phyloP scores from a whole-genome alignment of 495 filamentous ascomycete genomes.

The Usnea hakonensis region DNA sequence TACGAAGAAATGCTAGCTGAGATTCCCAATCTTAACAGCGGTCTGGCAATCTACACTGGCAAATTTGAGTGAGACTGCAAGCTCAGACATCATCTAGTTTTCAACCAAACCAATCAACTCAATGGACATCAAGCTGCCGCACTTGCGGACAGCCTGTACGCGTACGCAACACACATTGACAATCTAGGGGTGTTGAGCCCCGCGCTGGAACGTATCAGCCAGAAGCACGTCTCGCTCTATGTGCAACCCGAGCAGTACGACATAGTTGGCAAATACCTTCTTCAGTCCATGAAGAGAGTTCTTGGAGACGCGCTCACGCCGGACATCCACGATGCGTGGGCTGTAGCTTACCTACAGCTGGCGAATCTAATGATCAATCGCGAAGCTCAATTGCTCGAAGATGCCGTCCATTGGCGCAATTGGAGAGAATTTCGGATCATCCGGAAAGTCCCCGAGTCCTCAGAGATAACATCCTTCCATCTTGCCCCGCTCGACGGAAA shows the following conservation, averaged over 20 bases:
- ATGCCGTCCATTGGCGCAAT: slow-evolving; percentile 49
- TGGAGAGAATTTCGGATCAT: slow-evolving; percentile 63
- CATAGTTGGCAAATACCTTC: slow-evolving; percentile 59
- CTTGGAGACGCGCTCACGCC: slow-evolving; percentile 59
- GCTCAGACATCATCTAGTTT: slow-evolving; percentile 32
- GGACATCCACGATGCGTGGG: slow-evolving; percentile 63
- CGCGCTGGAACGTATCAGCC: slow-evolving; percentile 63
- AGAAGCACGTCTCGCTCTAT: slow-evolving; percentile 67
- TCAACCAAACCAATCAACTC: slow-evolving; percentile 58
- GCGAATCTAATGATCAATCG: slow-evolving; percentile 61
- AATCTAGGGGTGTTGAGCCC: slow-evolving; percentile 52
- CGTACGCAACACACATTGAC: slow-evolving; percentile 66
- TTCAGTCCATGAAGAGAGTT: slow-evolving; percentile 59
- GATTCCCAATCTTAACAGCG: slow-evolving; percentile 51
- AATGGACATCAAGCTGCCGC: slow-evolving; percentile 59
- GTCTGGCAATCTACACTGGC: neutral
- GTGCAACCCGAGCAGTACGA: slow-evolving; percentile 60
- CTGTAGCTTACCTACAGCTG: slow-evolving; percentile 60
- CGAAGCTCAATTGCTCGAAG: slow-evolving; percentile 53
- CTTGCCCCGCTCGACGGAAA: slow-evolving; percentile 56
- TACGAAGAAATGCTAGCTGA: slow-evolving; percentile 59
- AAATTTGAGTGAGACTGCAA: too few relatives aligned
- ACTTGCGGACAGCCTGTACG: slow-evolving; percentile 57
- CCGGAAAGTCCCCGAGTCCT: slow-evolving; percentile 52
- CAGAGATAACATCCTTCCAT: slow-evolving; percentile 64